A percentile compares a stretch with the other conserved stretches of the same genome.
These are phyloP conservation scores for Tilletia setariae DNA, from an alignment of 1,284 basidiomycete genomes.

Conservation along the genomic window DNA sequence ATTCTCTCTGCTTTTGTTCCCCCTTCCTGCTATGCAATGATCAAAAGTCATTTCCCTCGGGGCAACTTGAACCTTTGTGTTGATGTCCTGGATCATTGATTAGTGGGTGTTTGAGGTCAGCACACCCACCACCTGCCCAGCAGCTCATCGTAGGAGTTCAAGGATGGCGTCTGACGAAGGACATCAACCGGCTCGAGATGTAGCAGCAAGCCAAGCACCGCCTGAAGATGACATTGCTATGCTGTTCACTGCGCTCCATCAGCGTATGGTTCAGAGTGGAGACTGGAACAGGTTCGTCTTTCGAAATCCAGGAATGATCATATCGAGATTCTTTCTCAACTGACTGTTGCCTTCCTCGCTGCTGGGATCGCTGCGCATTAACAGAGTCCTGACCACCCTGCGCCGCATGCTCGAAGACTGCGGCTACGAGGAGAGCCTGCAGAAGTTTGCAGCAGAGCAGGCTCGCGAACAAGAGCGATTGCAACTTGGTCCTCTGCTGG, in stretches of 20 bases:
- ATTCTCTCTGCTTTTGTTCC: no score
- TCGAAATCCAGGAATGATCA: not conserved
- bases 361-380: not conserved
- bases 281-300: conserved; percentile 27
- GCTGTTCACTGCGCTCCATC: conserved; percentile 35
- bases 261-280: conserved; percentile 33
- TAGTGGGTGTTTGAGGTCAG: no score
- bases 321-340: not conserved
- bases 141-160: not conserved
- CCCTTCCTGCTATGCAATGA: no score
- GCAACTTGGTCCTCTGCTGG: conserved; percentile 24
- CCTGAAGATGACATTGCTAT: conserved; percentile 31
- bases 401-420: conserved; percentile 36
- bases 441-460: conserved; percentile 20
- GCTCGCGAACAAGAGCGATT: conserved; percentile 19
- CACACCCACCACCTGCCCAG: no score
- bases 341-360: not conserved
- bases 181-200: not conserved
- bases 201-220: conserved; percentile 19
- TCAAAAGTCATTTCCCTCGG: no score
- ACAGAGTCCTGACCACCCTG: conserved; percentile 24
- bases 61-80: no score
- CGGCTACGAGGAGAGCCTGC: conserved; percentile 26
- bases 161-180: not conserved
- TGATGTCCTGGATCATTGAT: no score